A percentile compares a stretch with the other conserved stretches of the same genome.
phyloP scores from a whole-genome alignment of 1,139 yeast species.

The Geotrichum candidum region DNA sequence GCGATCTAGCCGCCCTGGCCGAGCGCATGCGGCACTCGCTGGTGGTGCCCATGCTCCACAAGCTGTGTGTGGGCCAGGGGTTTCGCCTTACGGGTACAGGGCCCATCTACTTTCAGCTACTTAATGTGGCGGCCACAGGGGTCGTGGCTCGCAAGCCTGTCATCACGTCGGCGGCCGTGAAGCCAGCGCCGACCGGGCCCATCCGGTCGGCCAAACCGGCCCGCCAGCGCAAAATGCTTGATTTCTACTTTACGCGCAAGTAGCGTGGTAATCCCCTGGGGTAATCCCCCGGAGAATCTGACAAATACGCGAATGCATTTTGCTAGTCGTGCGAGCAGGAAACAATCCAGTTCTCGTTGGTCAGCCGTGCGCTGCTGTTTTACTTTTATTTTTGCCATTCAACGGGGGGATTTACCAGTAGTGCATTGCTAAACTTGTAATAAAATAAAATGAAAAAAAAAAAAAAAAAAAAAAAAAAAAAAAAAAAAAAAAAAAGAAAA shows the following conservation, averaged over 20 bases:
- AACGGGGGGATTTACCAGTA: no score
- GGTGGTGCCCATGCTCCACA: conserved; percentile 6
- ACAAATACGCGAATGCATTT: no score
- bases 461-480: background rate
- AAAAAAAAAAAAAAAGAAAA: background rate
- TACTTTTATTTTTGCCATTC: no score
- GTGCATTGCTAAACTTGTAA: no score
- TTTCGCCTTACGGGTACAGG: background rate
- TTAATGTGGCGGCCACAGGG: conserved; percentile 13
- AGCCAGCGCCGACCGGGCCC: background rate
- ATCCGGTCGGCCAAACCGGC: background rate
- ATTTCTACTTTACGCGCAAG: background rate
- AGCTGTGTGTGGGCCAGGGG: background rate
- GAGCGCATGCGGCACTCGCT: conserved; percentile 2
- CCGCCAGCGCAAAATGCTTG: background rate
- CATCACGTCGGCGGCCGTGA: background rate
- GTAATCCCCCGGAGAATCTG: no score
- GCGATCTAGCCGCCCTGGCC: background rate
- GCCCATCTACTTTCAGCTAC: conserved; percentile 9
- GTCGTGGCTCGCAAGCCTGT: conserved; percentile 5
- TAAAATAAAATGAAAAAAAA: background rate
- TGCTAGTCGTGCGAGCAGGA: no score
- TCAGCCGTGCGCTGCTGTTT: no score
- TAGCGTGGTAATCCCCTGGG: background rate
- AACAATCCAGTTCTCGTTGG: no score